phyloP scores from a whole-genome alignment of 192 early-diverging fungal genomes.

The Funneliformis geosporum region DNA sequence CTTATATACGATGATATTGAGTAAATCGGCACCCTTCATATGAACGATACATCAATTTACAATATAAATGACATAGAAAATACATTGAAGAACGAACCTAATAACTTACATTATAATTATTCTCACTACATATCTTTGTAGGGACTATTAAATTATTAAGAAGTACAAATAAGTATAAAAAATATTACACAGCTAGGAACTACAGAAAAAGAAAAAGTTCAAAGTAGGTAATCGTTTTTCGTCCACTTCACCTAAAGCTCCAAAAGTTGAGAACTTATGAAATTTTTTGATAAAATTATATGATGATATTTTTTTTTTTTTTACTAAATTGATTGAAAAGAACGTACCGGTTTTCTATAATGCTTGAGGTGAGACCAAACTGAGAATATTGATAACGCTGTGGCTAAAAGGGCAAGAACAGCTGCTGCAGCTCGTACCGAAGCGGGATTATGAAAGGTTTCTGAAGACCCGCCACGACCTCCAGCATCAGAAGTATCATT shows the following conservation, averaged over 20 bases:
- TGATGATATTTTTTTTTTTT: neutral
- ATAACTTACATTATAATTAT: constrained; percentile 34
- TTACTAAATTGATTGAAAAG: neutral
- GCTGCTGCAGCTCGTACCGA: constrained; percentile 38
- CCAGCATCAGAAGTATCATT: neutral
- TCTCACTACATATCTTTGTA: constrained; percentile 34
- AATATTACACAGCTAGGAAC: neutral
- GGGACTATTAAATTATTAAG: constrained; percentile 4
- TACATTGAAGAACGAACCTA: neutral
- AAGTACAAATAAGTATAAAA: neutral
- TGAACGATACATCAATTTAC: neutral
- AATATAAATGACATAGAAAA: constrained; percentile 38
- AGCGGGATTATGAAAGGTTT: neutral
- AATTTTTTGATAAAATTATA: neutral
- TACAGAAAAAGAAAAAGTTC: neutral
- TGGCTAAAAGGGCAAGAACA: constrained; percentile 51
- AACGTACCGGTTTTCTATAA: constrained; percentile 60
- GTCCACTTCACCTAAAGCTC: neutral
- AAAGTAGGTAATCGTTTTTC: neutral
- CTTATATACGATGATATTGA: constrained; percentile 79
- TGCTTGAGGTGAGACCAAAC: constrained; percentile 62
- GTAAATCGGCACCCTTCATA: constrained; percentile 81
- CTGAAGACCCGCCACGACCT: constrained; percentile 8
- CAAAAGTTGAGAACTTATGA: too few species aligned
- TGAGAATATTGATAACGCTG: constrained; percentile 48